Base-by-base conservation (phyloP, 768 basidiomycete genomes). In the Suillus paluster region DNA sequence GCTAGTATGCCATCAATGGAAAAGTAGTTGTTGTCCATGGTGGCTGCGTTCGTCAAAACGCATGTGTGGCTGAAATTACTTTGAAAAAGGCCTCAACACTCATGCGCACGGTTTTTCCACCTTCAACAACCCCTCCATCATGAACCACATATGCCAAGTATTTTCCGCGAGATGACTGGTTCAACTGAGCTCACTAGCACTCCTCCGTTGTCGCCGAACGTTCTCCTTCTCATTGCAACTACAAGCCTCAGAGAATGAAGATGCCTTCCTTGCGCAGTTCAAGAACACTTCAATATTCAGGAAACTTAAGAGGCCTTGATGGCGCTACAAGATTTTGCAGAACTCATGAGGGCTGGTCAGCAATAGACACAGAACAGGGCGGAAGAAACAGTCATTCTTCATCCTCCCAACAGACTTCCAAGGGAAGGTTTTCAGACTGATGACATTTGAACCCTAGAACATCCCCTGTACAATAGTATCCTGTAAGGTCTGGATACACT, bases 1-100 rank as follows among this genome's bases (percentile, higher is more conserved):
- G 94, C 91, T 27, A 97, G 84, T 67, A 98, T 97, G 6, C 92
- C 85, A 61, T 95, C 92, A 58, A 97, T 85, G 0, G 92, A 95
- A 75, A 92, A 97, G 74, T 98, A 98, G 73, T 96, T 94, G 70
- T 89, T 82, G 62, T 96, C 92, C 94, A 95, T 96, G 65, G 60
- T 49, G 15, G 25, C 5, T 34, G 56, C 38, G 50, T 39, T 61
- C 41, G 56, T 25, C 25, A 57, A 54, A 25, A 45, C 73, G 65
- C 73, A 69, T 58, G 55, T 55, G 67, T 66, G 65, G 71, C 66
- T 64, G 65, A 58, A 38, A 33, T 30, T 11, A 14, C 50, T 19
- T 39, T 38, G 8, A 4, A 6, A 30, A 14, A 27, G 5, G 10
- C 8, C 9, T 19, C 9, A 4, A 5, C 21, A 55, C 23, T 25